phyloP scores from a whole-genome alignment of 352 stramenopile genomes.

The Phytophthora ramorum region DNA sequence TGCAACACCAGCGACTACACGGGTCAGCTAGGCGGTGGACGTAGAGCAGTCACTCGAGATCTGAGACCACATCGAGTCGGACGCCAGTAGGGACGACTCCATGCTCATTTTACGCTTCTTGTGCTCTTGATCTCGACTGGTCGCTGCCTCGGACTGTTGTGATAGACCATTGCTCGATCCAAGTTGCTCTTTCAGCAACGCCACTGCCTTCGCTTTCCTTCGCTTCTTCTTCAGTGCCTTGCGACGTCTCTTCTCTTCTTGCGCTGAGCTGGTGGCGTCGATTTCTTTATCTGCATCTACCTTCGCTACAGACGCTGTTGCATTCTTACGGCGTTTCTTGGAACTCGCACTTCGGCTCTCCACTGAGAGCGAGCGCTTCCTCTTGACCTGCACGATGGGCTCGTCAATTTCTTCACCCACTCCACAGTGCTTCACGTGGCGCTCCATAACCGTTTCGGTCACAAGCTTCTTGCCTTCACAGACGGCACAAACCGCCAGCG shows the following conservation, averaged over 20 bases:
- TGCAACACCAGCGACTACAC: no score
- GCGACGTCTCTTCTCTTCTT: background rate
- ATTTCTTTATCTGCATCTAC: background rate
- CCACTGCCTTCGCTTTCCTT: conserved; percentile 14
- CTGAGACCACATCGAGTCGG: conserved; percentile 73
- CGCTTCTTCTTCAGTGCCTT: conserved; percentile 20
- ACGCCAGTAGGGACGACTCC: conserved; percentile 63
- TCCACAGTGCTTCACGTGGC: conserved; percentile 50
- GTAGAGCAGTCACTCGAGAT: conserved; percentile 60
- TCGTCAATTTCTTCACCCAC: conserved; percentile 24
- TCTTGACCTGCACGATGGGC: conserved; percentile 24
- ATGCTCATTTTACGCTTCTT: conserved; percentile 70
- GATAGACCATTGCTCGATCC: background rate
- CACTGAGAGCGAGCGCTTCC: conserved; percentile 37
- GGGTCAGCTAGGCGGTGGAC: conserved; percentile 18
- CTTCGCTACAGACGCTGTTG: conserved; percentile 15
- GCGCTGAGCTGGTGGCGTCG: background rate
- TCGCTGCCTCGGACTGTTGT: conserved; percentile 9
- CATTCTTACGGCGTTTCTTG: conserved; percentile 30
- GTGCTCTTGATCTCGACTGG: conserved; percentile 16
- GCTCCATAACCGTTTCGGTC: conserved; percentile 46
- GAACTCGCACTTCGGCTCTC: conserved; percentile 1
- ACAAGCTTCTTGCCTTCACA: conserved; percentile 61
- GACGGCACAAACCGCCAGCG: conserved; percentile 47
- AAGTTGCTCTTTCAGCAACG: conserved; percentile 3